Conservation (phyloP, 2,329 filamentous ascomycete genomes). For the Nigrospora osmanthi region DNA sequence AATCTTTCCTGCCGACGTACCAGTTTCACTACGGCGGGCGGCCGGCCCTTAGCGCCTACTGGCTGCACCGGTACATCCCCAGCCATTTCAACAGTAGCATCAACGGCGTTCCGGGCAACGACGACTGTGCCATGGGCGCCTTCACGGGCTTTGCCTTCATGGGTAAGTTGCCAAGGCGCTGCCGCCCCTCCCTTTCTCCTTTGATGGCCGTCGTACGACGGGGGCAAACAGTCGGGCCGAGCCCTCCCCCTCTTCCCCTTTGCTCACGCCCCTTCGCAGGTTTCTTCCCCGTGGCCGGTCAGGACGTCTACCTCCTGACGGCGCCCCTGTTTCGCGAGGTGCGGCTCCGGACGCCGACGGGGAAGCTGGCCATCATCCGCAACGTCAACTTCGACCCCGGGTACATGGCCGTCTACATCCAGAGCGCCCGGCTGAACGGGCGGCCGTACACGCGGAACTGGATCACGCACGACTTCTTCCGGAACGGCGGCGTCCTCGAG, state of each 20-base stretch:
- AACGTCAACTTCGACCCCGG: slow-evolving; percentile 24
- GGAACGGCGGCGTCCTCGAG: slow-evolving; percentile 51
- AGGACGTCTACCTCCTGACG: slow-evolving; percentile 45
- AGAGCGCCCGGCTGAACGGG: slow-evolving; percentile 51
- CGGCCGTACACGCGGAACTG: slow-evolving; percentile 50
- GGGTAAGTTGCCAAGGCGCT: slow-evolving; percentile 12
- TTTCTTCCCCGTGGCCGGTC: slow-evolving; percentile 46
- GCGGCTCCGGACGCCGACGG: slow-evolving; percentile 24
- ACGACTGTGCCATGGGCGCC: slow-evolving; percentile 49
- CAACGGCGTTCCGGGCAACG: slow-evolving; percentile 49
- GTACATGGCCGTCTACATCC: slow-evolving; percentile 46
- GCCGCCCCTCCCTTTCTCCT: no score
- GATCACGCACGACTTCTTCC: slow-evolving; percentile 57
- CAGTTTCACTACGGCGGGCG: slow-evolving; percentile 61
- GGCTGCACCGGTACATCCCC: slow-evolving; percentile 59
- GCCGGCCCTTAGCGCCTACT: slow-evolving; percentile 45
- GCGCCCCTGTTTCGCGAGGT: slow-evolving; percentile 42
- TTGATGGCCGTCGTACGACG: no score
- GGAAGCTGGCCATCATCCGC: slow-evolving; percentile 43
- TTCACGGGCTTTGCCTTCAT: slow-evolving; percentile 43
- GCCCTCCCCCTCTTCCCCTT: no score
- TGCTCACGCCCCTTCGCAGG: slow-evolving; percentile 9
- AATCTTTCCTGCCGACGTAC: slow-evolving; percentile 42
- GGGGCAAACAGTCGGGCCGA: no score
- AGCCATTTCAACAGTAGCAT: slow-evolving; percentile 57